Base-by-base conservation (phyloP, 1,284 basidiomycete genomes). In the Wallemia ichthyophaga region DNA sequence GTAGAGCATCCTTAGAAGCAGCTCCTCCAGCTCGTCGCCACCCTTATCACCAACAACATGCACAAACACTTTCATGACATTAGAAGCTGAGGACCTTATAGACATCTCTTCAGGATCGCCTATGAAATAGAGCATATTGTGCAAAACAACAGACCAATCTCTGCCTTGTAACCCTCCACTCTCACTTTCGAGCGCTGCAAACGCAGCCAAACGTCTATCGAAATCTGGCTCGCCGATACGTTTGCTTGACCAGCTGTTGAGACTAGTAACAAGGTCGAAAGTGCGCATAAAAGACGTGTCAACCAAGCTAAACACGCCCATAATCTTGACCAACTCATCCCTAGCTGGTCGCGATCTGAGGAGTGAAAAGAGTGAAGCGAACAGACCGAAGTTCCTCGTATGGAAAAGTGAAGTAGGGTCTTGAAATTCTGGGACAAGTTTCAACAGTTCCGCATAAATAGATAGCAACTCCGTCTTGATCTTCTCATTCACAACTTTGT, bases 191-290 rank as follows among this genome's bases (percentile, higher is more conserved):
- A 99, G 71, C 11, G 67, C 69, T 1, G 78, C 75, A 68, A 88
- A 95, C 0, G 86, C 89, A 1, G 71, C 69, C 17, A 98, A 73
- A 1, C 92, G 82, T 56, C 78, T 76, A 62, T 95, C 86, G 65
- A 95, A 95, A 68, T 98, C 87, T 1, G 88, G 85, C 67, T 98
- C 89, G 59, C 94, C 88, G 33, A 92, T 69, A 17, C 87, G 77
- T 64, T 78, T 82, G 1, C 69, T 70, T 1, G 87, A 91, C 69
- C 81, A 96, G 0, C 91, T 80, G 66, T 98, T 98, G 61, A 98
- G 75, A 1, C 78, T 77, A 13, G 75, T 74, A 48, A 87, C 67
- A 1, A 89, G 68, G 9, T 73, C 69, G 0, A 79, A 73, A 0
- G 83, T 66, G 1, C 66, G 64, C 23, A 69, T 65, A 27, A 86